Percentiles rank a stretch among this genome's conserved stretches.
phyloP scores from a whole-genome alignment of 345 rosid species.

The Pistacia vera region DNA sequence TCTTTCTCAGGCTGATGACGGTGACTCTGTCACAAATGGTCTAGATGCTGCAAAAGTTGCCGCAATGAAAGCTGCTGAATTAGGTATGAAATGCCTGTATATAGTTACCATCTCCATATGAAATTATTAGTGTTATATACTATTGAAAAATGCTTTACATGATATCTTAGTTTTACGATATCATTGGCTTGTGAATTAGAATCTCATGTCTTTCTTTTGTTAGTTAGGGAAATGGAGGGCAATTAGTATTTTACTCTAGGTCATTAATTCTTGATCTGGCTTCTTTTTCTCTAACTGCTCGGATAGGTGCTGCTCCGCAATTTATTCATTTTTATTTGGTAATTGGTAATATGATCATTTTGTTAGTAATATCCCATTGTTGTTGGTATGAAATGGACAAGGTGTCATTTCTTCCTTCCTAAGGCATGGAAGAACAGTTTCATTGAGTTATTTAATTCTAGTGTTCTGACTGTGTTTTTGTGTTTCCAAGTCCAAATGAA shows the following conservation, averaged over 20 bases:
- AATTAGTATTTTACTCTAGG: not conserved
- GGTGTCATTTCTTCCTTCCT: not conserved
- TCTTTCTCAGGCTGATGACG: constrained; percentile 32
- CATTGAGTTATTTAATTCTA: not conserved
- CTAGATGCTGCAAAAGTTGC: constrained; percentile 90
- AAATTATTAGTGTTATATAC: not conserved
- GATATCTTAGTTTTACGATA: not conserved
- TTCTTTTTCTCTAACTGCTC: not conserved
- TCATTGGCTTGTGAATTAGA: not conserved
- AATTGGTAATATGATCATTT: not conserved
- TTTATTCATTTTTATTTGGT: not conserved
- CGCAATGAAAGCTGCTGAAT: constrained; percentile 94
- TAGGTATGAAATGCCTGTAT: constrained; percentile 49
- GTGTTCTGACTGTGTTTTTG: not conserved
- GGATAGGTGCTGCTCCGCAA: not conserved
- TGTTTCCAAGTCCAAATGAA: not conserved
- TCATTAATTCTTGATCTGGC: not conserved
- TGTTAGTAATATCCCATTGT: not conserved
- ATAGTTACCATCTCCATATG: not conserved
- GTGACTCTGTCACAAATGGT: constrained; percentile 49
- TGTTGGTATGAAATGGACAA: not conserved
- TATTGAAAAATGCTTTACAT: not conserved
- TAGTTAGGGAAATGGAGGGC: not conserved
- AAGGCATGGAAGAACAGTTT: not conserved
- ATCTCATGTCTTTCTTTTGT: not conserved